These are phyloP conservation scores for Aspergillus ostianus DNA, from an alignment of 495 filamentous ascomycete genomes.

Conservation along the genomic window DNA sequence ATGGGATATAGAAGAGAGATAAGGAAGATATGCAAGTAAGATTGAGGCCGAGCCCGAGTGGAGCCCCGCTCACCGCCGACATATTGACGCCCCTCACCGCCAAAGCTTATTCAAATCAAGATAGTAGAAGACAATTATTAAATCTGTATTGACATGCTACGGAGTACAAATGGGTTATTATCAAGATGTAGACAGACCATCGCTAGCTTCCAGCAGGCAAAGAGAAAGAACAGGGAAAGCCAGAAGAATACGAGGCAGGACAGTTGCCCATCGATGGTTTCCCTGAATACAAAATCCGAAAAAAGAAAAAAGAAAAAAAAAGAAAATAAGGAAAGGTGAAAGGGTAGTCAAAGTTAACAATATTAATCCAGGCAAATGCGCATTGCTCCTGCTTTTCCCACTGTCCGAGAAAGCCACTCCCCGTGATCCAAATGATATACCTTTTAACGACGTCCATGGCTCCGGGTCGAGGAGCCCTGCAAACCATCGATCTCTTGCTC, in stretches of 20 bases:
- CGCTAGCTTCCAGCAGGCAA: constrained; percentile 49
- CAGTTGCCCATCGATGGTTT: constrained; percentile 15
- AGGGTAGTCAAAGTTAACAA: constrained; percentile 43
- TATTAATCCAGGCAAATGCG: constrained; percentile 34
- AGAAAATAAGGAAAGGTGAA: constrained; percentile 19
- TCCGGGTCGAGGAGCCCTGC: constrained; percentile 89
- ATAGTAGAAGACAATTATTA: constrained; percentile 16
- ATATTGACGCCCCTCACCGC: neutral
- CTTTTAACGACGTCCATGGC: constrained; percentile 88
- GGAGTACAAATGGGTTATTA: constrained; percentile 48
- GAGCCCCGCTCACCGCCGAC: neutral
- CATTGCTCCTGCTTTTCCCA: constrained; percentile 32
- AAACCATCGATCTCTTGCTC: constrained; percentile 89
- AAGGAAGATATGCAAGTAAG: too few species aligned
- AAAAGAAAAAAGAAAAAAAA: constrained; percentile 24
- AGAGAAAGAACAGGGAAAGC: constrained; percentile 39
- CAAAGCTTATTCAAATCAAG: neutral
- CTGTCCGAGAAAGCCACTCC: constrained; percentile 22
- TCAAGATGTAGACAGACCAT: constrained; percentile 50
- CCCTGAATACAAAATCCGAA: constrained; percentile 21
- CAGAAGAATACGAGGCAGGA: constrained; percentile 10
- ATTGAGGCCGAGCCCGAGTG: neutral
- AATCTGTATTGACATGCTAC: constrained; percentile 40
- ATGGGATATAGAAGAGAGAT: too few species aligned
- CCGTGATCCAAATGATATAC: constrained; percentile 12